These are phyloP conservation scores for Aspergillus sp. DNA, from an alignment of 2,329 filamentous ascomycete species.

Conservation along the genomic window DNA sequence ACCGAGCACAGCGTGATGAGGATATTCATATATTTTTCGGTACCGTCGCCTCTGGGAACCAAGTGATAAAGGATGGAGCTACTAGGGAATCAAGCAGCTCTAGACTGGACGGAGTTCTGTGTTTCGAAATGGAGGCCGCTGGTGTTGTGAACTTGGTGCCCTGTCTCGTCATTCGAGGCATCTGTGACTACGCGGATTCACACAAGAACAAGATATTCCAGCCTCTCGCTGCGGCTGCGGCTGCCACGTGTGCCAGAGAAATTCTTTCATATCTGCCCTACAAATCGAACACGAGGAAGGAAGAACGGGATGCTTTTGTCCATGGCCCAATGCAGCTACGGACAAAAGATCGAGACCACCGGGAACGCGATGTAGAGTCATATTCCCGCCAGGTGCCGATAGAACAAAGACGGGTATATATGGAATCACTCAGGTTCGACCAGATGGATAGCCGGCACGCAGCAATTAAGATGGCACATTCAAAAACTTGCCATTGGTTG, in stretches of 20 bases:
- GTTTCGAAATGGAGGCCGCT: conserved; percentile 17
- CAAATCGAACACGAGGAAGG: not conserved
- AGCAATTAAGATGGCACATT: conserved; percentile 37
- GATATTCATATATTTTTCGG: not conserved
- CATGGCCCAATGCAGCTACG: not conserved
- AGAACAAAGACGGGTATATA: not conserved
- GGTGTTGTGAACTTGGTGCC: conserved; percentile 13
- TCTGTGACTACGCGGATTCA: conserved; percentile 21
- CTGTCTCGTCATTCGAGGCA: conserved; percentile 17
- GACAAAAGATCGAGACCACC: not conserved
- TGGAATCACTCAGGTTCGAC: not conserved
- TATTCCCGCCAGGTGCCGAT: not conserved
- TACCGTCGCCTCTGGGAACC: conserved; percentile 1
- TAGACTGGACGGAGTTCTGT: not conserved
- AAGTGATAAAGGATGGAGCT: not conserved
- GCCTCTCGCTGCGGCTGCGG: conserved; percentile 9
- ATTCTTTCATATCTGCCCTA: not conserved
- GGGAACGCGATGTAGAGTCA: not conserved
- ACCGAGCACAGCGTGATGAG: not conserved
- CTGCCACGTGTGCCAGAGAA: conserved; percentile 13
- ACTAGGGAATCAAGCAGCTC: not conserved
- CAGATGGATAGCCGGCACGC: not conserved
- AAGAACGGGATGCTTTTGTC: not conserved
- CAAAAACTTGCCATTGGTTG: conserved; percentile 18
- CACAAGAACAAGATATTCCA: conserved; percentile 18